Evolutionary conservation across 1,139 yeast species (phyloP).

Genomic region (Hansenula lynferdii): DNA sequence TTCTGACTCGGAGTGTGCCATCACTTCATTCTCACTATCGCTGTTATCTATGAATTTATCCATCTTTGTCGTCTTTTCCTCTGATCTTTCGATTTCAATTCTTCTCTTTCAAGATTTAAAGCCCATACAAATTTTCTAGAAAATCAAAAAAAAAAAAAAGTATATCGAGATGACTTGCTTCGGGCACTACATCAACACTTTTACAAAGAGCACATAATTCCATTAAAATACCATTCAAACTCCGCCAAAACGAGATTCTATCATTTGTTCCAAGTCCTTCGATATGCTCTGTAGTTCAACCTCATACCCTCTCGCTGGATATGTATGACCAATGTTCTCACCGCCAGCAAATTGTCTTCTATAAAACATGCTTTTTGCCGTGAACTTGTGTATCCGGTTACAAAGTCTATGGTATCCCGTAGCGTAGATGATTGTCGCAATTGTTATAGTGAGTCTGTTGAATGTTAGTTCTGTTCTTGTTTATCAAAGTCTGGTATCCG

Average conservation of each 20-base stretch:
- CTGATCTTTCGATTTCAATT: too few relatives aligned
- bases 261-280: background rate
- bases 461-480: too few relatives aligned
- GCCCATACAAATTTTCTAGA: background rate
- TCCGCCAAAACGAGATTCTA: background rate
- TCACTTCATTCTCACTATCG: slow-evolving; percentile 7
- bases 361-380: background rate
- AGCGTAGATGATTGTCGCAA: slow-evolving; percentile 4
- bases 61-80: slow-evolving; percentile 21
- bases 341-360: background rate
- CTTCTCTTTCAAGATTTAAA: background rate
- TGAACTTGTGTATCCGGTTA: slow-evolving; percentile 6
- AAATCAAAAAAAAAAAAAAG: background rate
- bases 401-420: slow-evolving; percentile 10
- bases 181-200: slow-evolving; percentile 2
- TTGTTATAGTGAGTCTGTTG: too few relatives aligned
- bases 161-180: slow-evolving; percentile 1
- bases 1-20: slow-evolving; percentile 16
- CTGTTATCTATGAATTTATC: slow-evolving; percentile 14
- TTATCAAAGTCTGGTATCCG: background rate
- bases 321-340: background rate
- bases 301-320: background rate
- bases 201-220: background rate
- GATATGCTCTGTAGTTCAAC: background rate
- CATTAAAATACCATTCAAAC: background rate